Evolutionary conservation across 805 yeast genomes (phyloP).

Genomic region (Teunomyces lycoperdinae): DNA sequence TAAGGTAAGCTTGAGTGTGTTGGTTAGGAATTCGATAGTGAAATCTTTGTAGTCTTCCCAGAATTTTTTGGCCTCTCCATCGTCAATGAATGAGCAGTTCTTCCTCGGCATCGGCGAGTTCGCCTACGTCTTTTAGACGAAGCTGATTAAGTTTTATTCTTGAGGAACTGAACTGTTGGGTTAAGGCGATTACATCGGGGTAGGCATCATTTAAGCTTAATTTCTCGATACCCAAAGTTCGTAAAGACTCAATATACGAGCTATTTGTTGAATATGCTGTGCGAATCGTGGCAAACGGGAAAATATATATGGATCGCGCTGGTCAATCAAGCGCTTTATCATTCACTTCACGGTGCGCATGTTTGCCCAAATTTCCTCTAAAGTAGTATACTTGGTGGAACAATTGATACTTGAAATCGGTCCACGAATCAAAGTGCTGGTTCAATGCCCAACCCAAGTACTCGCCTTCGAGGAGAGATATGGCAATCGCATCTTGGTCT

Average conservation of each 20-base stretch:
- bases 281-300: not conserved
- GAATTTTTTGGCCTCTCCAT: not conserved
- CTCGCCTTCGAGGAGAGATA: not conserved
- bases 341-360: not conserved
- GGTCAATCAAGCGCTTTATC: not conserved
- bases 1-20: slow-evolving; percentile 2
- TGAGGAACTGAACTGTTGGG: not conserved
- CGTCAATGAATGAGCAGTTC: not conserved
- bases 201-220: not conserved
- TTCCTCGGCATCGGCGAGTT: slow-evolving; percentile 3
- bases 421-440: not conserved
- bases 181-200: not conserved
- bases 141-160: not conserved
- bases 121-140: not conserved
- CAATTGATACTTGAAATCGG: not conserved
- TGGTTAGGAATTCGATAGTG: not conserved
- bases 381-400: slow-evolving; percentile 1
- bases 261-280: not conserved
- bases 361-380: slow-evolving; percentile 1
- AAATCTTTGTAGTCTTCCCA: slow-evolving; percentile 5
- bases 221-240: not conserved
- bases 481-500: not conserved
- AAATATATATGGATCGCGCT: not conserved
- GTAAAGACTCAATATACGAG: not conserved
- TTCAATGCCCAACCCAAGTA: not conserved